Percentiles rank a stretch among this genome's conserved stretches.
Conservation (phyloP, 768 basidiomycete species). For the Mycena sanguinolenta region DNA sequence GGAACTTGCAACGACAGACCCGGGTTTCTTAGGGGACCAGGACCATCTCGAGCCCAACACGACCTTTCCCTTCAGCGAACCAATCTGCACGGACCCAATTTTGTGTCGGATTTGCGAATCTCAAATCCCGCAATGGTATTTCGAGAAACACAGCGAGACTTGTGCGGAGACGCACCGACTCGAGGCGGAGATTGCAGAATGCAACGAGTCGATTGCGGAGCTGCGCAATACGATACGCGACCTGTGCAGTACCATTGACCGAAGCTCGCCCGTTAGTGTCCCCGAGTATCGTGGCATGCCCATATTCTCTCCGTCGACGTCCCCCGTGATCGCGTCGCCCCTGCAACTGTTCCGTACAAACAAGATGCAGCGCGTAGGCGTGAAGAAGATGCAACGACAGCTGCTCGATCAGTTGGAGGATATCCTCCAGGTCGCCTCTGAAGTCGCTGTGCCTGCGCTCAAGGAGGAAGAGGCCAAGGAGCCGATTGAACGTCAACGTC, state of each 20-base stretch:
- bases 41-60: slow-evolving; percentile 63
- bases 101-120: slow-evolving; percentile 98
- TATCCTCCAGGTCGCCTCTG: slow-evolving; percentile 81
- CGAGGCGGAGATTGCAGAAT: slow-evolving; percentile 94
- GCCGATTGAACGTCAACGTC: slow-evolving; percentile 91
- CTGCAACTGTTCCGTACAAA: slow-evolving; percentile 81
- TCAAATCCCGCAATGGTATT: slow-evolving; percentile 98
- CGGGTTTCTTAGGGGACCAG: slow-evolving; percentile 53
- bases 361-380: slow-evolving; percentile 84
- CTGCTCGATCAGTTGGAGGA: slow-evolving; percentile 91
- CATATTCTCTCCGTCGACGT: slow-evolving; percentile 80
- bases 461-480: slow-evolving; percentile 94
- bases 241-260: slow-evolving; percentile 78
- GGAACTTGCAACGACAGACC: slow-evolving; percentile 58
- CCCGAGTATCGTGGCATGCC: slow-evolving; percentile 92
- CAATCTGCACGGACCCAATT: slow-evolving; percentile 86
- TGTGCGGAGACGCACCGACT: slow-evolving; percentile 96
- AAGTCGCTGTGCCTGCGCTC: slow-evolving; percentile 88
- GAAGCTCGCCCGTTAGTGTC: slow-evolving; percentile 72
- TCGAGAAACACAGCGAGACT: slow-evolving; percentile 99
- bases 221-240: slow-evolving; percentile 89
- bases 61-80: slow-evolving; percentile 81
- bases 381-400: slow-evolving; percentile 85
- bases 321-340: slow-evolving; percentile 80
- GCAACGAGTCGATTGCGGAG: slow-evolving; percentile 93